Evolutionary conservation across 2,329 filamentous ascomycete species (phyloP).

Genomic region (Neurospora crassa): DNA sequence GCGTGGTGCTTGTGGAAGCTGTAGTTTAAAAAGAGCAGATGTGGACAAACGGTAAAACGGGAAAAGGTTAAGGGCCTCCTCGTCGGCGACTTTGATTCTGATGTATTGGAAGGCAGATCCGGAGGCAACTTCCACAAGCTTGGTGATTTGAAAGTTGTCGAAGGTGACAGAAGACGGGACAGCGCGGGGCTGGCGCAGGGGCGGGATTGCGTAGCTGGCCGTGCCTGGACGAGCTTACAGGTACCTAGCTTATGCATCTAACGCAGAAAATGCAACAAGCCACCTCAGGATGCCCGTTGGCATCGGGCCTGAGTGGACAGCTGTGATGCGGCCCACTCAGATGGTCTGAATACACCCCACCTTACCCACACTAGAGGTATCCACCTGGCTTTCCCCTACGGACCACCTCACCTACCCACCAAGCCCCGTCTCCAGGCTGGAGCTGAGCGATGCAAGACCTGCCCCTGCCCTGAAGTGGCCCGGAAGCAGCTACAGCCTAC

Average conservation of each 20-base stretch:
- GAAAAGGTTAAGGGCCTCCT: not conserved
- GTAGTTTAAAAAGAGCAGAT: not conserved
- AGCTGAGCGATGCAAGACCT: not conserved
- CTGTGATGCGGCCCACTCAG: not conserved
- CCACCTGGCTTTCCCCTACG: not conserved
- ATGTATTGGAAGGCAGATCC: not conserved
- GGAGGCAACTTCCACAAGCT: not conserved
- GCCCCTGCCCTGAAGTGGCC: not conserved
- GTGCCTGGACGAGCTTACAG: not conserved
- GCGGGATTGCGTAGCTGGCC: slow-evolving; percentile 10
- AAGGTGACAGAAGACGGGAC: slow-evolving; percentile 13
- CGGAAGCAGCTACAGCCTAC: not conserved
- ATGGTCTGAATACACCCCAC: not conserved
- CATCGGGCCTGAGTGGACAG: not conserved
- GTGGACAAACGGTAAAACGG: not conserved
- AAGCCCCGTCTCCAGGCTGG: not conserved
- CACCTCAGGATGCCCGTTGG: not conserved
- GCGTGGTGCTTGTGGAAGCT: slow-evolving; percentile 14
- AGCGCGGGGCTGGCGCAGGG: not conserved
- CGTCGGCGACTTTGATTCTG: not conserved
- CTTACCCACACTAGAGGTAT: not conserved
- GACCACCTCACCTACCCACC: not conserved
- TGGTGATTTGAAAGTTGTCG: slow-evolving; percentile 8
- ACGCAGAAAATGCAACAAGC: not conserved
- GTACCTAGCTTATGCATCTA: not conserved